A percentile compares a stretch with the other conserved stretches of the same genome.
Evolutionary conservation across 2,329 filamentous ascomycete genomes (phyloP).

Genomic region (Sclerotinia trifoliorum): DNA sequence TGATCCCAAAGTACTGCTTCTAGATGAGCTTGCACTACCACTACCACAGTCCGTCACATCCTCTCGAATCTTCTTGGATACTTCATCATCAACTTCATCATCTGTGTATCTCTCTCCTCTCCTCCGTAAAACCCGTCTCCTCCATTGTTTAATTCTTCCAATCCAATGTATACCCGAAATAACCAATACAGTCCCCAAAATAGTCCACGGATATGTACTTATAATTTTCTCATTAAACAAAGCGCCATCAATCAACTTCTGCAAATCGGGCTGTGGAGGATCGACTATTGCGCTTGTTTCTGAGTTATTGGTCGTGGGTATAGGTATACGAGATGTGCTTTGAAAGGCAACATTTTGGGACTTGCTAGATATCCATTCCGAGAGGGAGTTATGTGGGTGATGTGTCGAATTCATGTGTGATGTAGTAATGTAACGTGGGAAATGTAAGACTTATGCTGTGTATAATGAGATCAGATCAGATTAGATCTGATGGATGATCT

Average conservation of each 20-base stretch:
- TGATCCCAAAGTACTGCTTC: constrained; percentile 32
- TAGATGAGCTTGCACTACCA: constrained; percentile 29
- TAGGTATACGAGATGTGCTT: neutral
- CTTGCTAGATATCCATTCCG: constrained; percentile 10
- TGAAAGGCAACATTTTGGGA: neutral
- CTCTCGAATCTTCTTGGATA: constrained; percentile 22
- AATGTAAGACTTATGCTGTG: neutral
- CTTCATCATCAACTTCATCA: constrained; percentile 24
- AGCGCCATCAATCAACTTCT: constrained; percentile 18
- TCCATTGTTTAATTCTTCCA: constrained; percentile 29
- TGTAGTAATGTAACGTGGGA: neutral
- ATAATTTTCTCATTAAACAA: constrained; percentile 13
- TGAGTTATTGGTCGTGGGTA: neutral
- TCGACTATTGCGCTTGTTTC: neutral
- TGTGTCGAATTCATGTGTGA: constrained; percentile 6
- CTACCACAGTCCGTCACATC: constrained; percentile 22
- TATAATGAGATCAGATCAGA: constrained; percentile 2
- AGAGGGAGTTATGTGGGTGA: neutral
- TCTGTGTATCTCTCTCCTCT: constrained; percentile 14
- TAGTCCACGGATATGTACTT: constrained; percentile 10
- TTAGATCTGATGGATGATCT: constrained; percentile 15
- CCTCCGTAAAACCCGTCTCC: constrained; percentile 24
- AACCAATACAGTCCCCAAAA: neutral
- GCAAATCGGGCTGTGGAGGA: neutral
- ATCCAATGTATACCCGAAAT: constrained; percentile 33